These are phyloP conservation scores for Grosmannia serpens DNA, from an alignment of 2,329 filamentous ascomycete species.

Conservation along the genomic window DNA sequence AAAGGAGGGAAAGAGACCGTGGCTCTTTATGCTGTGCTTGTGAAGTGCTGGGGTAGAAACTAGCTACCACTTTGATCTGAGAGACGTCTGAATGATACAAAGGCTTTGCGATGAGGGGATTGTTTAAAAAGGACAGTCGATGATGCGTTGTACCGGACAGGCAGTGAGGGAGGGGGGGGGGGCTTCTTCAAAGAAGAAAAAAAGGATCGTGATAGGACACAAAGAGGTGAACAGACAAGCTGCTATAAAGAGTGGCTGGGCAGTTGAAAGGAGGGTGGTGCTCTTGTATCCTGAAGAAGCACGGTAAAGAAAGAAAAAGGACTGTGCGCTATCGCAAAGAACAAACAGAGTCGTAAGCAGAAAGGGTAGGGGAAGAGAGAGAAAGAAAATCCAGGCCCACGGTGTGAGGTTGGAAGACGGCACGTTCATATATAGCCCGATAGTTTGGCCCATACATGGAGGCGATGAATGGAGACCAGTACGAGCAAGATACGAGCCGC, in stretches of 20 bases:
- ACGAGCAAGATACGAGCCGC: not conserved
- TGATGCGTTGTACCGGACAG: not conserved
- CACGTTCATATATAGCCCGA: not conserved
- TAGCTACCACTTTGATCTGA: not conserved
- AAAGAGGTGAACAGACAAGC: not conserved
- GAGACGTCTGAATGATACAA: not conserved
- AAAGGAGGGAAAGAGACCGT: not conserved
- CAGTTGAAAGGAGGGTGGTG: not conserved
- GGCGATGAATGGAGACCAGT: not conserved
- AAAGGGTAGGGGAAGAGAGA: not conserved
- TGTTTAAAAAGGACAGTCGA: not conserved
- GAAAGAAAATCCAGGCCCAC: not conserved
- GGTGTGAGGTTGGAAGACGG: not conserved
- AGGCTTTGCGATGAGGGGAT: not conserved
- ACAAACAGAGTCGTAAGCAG: not conserved
- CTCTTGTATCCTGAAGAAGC: not conserved
- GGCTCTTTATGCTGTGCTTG: not conserved
- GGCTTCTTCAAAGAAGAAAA: not conserved
- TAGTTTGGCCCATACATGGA: not conserved
- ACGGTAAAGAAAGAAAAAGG: not conserved
- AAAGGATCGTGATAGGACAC: not conserved
- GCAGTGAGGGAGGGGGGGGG: not conserved
- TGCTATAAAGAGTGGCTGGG: too few relatives aligned
- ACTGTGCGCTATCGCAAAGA: not conserved
- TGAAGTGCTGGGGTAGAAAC: too few relatives aligned